Evolutionary conservation across 345 rosid species (phyloP).

Genomic region (Excoecaria cochinchinensis): DNA sequence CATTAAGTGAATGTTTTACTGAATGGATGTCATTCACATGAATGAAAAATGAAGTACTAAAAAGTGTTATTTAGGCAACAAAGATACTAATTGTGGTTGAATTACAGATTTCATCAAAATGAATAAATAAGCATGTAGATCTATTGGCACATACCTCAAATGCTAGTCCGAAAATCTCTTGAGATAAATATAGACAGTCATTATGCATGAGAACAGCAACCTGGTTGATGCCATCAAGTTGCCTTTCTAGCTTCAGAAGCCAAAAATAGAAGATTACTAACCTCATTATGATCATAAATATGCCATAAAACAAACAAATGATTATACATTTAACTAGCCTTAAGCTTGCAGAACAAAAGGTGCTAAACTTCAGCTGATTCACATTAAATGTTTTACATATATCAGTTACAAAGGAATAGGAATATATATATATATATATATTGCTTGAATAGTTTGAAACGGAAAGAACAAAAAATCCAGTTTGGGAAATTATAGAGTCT

Average conservation of each 20-base stretch:
- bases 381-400: background rate
- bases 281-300: constrained; percentile 9
- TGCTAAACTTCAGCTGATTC: background rate
- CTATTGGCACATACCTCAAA: constrained; percentile 67
- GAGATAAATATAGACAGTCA: constrained; percentile 82
- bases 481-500: background rate
- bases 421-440: background rate
- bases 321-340: background rate
- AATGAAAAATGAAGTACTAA: background rate
- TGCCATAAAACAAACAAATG: constrained; percentile 1
- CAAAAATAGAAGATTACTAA: constrained; percentile 32
- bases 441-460: background rate
- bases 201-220: constrained; percentile 90
- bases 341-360: constrained; percentile 6
- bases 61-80: background rate
- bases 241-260: constrained; percentile 85
- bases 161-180: constrained; percentile 86
- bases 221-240: constrained; percentile 86
- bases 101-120: constrained; percentile 1
- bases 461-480: background rate
- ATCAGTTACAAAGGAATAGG: background rate
- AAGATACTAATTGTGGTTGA: background rate
- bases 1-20: background rate
- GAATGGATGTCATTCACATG: background rate
- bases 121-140: background rate